Conservation (phyloP, 1,284 basidiomycete genomes). For the Leccinum griseonigrum region DNA sequence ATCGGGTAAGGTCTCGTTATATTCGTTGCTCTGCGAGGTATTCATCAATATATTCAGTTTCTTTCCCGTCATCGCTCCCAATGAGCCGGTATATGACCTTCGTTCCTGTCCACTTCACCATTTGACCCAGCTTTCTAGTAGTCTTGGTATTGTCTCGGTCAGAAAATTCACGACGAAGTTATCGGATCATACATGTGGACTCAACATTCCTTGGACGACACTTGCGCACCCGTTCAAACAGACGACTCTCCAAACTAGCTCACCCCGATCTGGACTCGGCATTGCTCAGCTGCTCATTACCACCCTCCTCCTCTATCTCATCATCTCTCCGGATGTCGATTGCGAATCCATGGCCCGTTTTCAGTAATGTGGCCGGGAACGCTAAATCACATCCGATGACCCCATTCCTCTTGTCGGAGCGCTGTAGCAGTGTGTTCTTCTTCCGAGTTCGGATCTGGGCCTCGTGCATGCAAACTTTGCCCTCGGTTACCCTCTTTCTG, state of each 20-base stretch:
- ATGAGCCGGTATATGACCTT: neutral
- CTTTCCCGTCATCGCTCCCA: neutral
- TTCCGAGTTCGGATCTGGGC: slow-evolving; percentile 13
- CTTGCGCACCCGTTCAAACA: slow-evolving; percentile 9
- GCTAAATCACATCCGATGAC: too few species aligned
- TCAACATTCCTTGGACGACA: slow-evolving; percentile 15
- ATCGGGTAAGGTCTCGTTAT: neutral
- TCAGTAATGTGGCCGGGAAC: too few species aligned
- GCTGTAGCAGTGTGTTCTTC: slow-evolving; percentile 13
- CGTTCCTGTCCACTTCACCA: neutral
- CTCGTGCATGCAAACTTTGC: slow-evolving; percentile 6
- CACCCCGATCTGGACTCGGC: slow-evolving; percentile 13
- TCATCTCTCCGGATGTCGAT: slow-evolving; percentile 6
- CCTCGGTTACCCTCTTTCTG: neutral
- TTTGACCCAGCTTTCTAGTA: slow-evolving; percentile 1
- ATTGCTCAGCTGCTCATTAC: slow-evolving; percentile 8
- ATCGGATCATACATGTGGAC: slow-evolving; percentile 8
- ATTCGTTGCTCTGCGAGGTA: neutral
- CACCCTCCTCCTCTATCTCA: neutral
- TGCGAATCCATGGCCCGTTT: neutral
- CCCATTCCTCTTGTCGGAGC: slow-evolving; percentile 5
- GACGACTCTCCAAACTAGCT: slow-evolving; percentile 14
- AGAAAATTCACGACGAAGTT: slow-evolving; percentile 15
- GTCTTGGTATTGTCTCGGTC: slow-evolving; percentile 11
- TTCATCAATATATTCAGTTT: neutral